A percentile compares a stretch with the other conserved stretches of the same genome.
These are phyloP conservation scores for Claviceps sp. DNA, from an alignment of 2,329 filamentous ascomycete genomes.

Conservation along the genomic window DNA sequence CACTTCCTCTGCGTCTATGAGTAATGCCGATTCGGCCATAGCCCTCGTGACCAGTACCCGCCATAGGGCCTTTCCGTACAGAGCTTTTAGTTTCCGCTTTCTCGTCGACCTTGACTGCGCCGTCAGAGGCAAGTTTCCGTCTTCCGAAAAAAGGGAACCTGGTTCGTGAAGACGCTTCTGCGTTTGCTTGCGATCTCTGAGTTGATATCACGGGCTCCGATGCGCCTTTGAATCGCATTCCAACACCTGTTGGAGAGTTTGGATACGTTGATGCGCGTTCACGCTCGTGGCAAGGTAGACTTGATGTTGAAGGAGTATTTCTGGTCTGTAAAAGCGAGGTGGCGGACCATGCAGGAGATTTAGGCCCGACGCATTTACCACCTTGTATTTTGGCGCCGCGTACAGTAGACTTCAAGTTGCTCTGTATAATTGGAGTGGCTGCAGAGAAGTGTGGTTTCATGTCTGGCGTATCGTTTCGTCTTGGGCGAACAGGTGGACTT, in stretches of 20 bases:
- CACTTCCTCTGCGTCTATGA: constrained; percentile 51
- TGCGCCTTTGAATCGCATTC: constrained; percentile 11
- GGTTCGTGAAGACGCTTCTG: constrained; percentile 40
- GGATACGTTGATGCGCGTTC: constrained; percentile 7
- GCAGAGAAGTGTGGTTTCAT: constrained; percentile 42
- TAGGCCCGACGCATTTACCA: constrained; percentile 24
- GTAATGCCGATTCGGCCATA: constrained; percentile 53
- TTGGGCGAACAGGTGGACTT: constrained; percentile 46
- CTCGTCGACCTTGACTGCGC: constrained; percentile 35
- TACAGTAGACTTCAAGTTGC: constrained; percentile 28
- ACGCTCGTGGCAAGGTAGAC: constrained; percentile 12
- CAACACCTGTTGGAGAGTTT: constrained; percentile 6
- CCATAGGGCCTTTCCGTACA: constrained; percentile 61
- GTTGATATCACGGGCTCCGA: constrained; percentile 12
- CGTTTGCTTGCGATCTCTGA: constrained; percentile 40
- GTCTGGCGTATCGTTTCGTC: constrained; percentile 52
- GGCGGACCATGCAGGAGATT: constrained; percentile 20
- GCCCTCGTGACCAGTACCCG: constrained; percentile 89
- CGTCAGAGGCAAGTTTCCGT: constrained; percentile 47
- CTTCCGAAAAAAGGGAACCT: constrained; percentile 70
- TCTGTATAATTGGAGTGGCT: constrained; percentile 45
- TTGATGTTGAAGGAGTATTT: constrained; percentile 19
- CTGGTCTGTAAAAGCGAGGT: constrained; percentile 17
- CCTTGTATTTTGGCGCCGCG: constrained; percentile 31
- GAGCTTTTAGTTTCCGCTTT: constrained; percentile 20